Percentiles rank a stretch among this genome's conserved stretches.
Evolutionary conservation across 345 rosid genomes (phyloP).

Genomic region (Chamaenerion angustifolium): DNA sequence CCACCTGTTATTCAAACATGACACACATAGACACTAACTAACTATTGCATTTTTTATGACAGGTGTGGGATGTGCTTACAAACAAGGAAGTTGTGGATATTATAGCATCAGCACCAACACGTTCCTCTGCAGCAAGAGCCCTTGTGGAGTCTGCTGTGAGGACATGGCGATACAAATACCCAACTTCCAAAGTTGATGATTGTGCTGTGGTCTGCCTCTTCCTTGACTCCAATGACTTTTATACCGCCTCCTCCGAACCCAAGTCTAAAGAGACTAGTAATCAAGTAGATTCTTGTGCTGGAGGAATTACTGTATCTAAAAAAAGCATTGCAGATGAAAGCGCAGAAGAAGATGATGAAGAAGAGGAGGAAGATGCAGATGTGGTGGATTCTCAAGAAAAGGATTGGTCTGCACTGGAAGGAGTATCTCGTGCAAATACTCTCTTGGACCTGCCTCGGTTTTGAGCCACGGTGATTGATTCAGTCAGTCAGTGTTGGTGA

Average conservation of each 20-base stretch:
- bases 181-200: slow-evolving; percentile 87
- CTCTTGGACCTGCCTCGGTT: slow-evolving; percentile 68
- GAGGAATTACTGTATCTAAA: no score
- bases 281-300: no score
- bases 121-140: slow-evolving; percentile 61
- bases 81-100: slow-evolving; percentile 77
- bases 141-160: slow-evolving; percentile 78
- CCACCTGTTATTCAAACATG: no score
- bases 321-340: no score
- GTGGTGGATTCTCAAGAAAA: slow-evolving; percentile 20
- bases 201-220: slow-evolving; percentile 96
- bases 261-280: no score
- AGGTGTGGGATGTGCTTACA: slow-evolving; percentile 97
- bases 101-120: slow-evolving; percentile 58
- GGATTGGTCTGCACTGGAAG: slow-evolving; percentile 92
- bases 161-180: slow-evolving; percentile 88
- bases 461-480: no score
- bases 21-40: neutral
- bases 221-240: slow-evolving; percentile 35
- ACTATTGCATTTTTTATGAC: neutral
- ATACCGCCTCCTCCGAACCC: slow-evolving; percentile 20
- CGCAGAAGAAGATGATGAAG: neutral
- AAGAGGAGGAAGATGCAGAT: slow-evolving; percentile 17
- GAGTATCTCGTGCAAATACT: slow-evolving; percentile 86
- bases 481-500: slow-evolving; percentile 14